phyloP scores from a whole-genome alignment of 2,329 filamentous ascomycete species.

The Penicillium psychrosexuale region DNA sequence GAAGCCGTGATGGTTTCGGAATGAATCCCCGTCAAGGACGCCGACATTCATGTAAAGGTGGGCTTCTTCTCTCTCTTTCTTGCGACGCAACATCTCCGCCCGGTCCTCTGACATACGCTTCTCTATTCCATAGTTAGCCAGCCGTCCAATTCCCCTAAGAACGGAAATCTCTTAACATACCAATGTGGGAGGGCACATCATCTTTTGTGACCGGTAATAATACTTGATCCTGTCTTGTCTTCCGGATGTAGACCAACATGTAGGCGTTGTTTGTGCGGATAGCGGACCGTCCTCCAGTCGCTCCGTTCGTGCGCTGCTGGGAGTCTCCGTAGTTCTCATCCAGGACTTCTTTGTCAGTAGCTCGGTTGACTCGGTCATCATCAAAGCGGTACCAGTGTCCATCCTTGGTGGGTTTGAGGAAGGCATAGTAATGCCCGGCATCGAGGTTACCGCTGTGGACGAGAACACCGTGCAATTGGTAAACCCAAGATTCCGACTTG shows the following conservation, averaged over 20 bases:
- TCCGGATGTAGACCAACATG: conserved; percentile 97
- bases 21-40: conserved; percentile 77
- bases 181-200: conserved; percentile 78
- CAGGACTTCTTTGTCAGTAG: conserved; percentile 83
- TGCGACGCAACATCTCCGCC: conserved; percentile 68
- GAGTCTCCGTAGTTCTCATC: conserved; percentile 97
- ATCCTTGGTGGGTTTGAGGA: conserved; percentile 87
- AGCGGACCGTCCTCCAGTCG: conserved; percentile 58
- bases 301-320: conserved; percentile 60
- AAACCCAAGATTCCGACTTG: conserved; percentile 82
- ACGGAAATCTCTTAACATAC: not conserved
- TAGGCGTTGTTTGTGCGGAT: conserved; percentile 78
- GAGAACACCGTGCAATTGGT: conserved; percentile 89
- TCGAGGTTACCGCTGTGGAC: conserved; percentile 97
- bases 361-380: conserved; percentile 93
- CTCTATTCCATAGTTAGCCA: conserved; percentile 48
- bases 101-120: conserved; percentile 78
- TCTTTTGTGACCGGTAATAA: conserved; percentile 71
- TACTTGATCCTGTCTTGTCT: conserved; percentile 78
- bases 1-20: conserved; percentile 75
- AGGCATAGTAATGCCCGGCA: conserved; percentile 97
- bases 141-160: no score
- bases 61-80: conserved; percentile 88
- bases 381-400: conserved; percentile 97
- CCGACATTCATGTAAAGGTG: conserved; percentile 87